Conservation (phyloP, 2,329 filamentous ascomycete species). For the Ceratocystis cubensis region DNA sequence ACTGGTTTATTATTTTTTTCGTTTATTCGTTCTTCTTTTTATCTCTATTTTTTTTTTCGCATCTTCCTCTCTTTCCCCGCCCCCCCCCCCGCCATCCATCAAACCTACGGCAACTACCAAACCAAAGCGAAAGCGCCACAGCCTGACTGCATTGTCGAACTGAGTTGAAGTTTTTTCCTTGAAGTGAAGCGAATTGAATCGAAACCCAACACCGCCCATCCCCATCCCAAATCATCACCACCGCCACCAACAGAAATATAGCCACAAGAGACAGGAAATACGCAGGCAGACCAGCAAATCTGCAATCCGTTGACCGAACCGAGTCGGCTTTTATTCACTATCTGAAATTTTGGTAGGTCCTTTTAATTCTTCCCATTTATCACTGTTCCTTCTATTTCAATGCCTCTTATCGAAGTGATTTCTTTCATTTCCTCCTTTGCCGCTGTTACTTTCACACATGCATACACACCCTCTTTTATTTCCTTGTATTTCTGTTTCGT, state of each 20-base stretch:
- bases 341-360: not conserved
- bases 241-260: not conserved
- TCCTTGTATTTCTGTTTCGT: not conserved
- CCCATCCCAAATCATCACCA: not conserved
- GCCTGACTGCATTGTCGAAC: conserved; percentile 11
- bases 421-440: not conserved
- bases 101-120: not conserved
- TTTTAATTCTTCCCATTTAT: not conserved
- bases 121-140: not conserved
- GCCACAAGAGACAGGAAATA: not conserved
- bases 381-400: conserved; percentile 7
- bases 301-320: not conserved
- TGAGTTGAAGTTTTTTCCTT: not conserved
- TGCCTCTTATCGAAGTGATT: not conserved
- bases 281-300: not conserved
- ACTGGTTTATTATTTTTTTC: not conserved
- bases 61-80: not conserved
- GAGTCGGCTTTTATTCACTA: not conserved
- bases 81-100: conserved; percentile 10
- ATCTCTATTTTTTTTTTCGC: conserved; percentile 4
- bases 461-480: not conserved
- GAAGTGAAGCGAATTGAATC: not conserved
- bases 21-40: not conserved
- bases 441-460: not conserved
- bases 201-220: conserved; percentile 5